Evolutionary conservation across 2,329 filamentous ascomycete species (phyloP).

Genomic region (Exserohilum rostratum): DNA sequence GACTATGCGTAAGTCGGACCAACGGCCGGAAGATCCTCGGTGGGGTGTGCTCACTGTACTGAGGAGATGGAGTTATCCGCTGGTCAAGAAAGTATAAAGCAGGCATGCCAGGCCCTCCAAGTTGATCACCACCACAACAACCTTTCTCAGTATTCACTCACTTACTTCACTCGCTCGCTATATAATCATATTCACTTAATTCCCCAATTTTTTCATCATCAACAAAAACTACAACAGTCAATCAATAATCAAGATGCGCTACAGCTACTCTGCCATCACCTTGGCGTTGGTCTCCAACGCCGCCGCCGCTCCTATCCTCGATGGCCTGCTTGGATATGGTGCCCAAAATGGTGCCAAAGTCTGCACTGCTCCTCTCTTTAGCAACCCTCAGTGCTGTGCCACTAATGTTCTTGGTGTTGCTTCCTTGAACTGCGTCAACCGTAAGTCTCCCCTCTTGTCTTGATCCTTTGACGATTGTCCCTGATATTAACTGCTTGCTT

Average conservation of each 20-base stretch:
- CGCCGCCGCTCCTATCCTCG: slow-evolving; percentile 5
- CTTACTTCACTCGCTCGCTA: background rate
- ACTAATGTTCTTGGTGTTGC: slow-evolving; percentile 10
- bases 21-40: background rate
- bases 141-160: slow-evolving; percentile 1
- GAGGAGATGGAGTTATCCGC: background rate
- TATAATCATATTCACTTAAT: background rate
- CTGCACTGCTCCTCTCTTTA: slow-evolving; percentile 9
- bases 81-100: slow-evolving; percentile 6
- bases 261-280: slow-evolving; percentile 8
- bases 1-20: background rate
- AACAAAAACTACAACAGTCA: background rate
- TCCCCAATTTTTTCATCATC: too few species aligned
- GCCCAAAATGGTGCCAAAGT: background rate
- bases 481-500: background rate
- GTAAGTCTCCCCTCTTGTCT: slow-evolving; percentile 5
- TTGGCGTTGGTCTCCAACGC: slow-evolving; percentile 6
- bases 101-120: background rate
- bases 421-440: slow-evolving; percentile 10
- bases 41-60: background rate
- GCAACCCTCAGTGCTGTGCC: slow-evolving; percentile 17
- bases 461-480: background rate
- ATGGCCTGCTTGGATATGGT: background rate
- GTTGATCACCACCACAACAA: slow-evolving; percentile 2
- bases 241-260: slow-evolving; percentile 10